These are phyloP conservation scores for Claviceps cyperi DNA, from an alignment of 2,329 filamentous ascomycete genomes.

Conservation along the genomic window DNA sequence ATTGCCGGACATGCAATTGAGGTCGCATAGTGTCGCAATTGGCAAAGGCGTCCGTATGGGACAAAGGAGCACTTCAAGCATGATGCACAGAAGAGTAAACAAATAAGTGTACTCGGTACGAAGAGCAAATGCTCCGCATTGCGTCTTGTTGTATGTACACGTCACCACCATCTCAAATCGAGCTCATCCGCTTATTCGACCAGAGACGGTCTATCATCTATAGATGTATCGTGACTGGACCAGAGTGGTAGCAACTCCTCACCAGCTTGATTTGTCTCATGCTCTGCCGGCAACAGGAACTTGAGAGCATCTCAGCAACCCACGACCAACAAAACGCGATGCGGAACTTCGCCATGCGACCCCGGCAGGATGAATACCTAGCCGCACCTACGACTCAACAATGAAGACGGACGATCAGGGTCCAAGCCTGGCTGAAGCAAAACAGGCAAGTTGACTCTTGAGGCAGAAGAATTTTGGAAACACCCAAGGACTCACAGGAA, in stretches of 20 bases:
- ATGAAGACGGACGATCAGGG: not conserved
- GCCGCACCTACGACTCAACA: not conserved
- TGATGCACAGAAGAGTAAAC: not conserved
- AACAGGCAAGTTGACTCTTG: not conserved
- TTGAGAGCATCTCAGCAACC: not conserved
- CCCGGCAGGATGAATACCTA: not conserved
- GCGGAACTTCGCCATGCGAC: not conserved
- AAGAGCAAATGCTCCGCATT: not conserved
- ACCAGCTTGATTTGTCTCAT: not conserved
- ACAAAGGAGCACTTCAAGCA: not conserved
- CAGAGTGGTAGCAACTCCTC: not conserved
- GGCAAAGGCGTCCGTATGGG: not conserved
- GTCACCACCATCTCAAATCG: not conserved
- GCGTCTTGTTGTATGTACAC: not conserved
- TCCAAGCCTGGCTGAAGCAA: not conserved
- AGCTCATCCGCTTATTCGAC: conserved; percentile 1
- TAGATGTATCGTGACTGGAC: not conserved
- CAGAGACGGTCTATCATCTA: not conserved
- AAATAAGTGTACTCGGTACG: not conserved
- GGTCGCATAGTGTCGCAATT: conserved; percentile 2
- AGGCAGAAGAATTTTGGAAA: not conserved
- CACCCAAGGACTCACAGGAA: not conserved
- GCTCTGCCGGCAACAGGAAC: not conserved
- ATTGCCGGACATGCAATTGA: not conserved
- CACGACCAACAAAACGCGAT: not conserved